Evolutionary conservation across 2,329 filamentous ascomycete genomes (phyloP).

Genomic region (Shiraia bambusicola): DNA sequence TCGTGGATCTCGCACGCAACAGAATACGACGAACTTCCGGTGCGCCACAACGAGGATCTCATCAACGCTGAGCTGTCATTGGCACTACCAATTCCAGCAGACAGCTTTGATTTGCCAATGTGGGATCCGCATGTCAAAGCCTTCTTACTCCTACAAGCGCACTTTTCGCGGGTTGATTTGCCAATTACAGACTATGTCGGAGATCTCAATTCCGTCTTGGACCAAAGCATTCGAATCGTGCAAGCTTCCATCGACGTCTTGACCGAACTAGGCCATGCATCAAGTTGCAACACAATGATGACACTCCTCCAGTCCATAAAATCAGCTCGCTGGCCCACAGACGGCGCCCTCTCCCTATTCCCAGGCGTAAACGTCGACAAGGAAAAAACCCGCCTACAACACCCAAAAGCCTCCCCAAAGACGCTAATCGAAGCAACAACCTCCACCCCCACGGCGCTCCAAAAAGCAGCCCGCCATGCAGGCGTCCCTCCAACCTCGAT

Average conservation of each 20-base stretch:
- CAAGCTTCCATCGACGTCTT: conserved; percentile 94
- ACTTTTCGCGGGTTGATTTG: conserved; percentile 89
- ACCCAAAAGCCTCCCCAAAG: conserved; percentile 44
- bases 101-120: conserved; percentile 73
- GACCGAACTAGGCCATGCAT: conserved; percentile 81
- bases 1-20: conserved; percentile 91
- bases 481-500: no score
- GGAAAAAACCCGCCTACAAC: conserved; percentile 44
- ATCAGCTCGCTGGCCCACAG: conserved; percentile 84
- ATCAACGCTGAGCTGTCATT: conserved; percentile 89
- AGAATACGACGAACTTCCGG: conserved; percentile 96
- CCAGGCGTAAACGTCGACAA: conserved; percentile 63
- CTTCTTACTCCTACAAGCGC: conserved; percentile 88
- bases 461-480: no score
- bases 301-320: conserved; percentile 88
- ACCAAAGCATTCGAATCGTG: conserved; percentile 95
- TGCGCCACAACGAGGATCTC: conserved; percentile 96
- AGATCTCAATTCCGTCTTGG: conserved; percentile 83
- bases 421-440: conserved; percentile 20
- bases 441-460: no score
- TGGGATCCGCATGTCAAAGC: conserved; percentile 99
- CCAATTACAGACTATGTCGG: conserved; percentile 97
- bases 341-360: conserved; percentile 75
- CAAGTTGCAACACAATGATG: conserved; percentile 79
- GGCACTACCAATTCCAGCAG: conserved; percentile 71